These are phyloP conservation scores for Fusarium mundagurra DNA, from an alignment of 2,329 filamentous ascomycete species.

Conservation along the genomic window DNA sequence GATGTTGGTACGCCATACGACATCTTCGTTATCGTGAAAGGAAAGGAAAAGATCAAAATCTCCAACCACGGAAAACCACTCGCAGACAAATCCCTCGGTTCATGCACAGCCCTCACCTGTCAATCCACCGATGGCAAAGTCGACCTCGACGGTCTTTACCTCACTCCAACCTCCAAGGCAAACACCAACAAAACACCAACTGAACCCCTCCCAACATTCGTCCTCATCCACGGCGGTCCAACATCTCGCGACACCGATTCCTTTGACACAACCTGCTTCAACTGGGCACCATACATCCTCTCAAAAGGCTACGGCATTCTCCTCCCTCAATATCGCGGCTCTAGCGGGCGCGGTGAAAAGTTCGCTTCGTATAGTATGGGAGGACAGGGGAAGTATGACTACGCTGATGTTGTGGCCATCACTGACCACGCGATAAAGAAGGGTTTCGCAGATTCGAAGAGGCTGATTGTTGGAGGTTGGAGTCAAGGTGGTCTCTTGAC, in stretches of 20 bases:
- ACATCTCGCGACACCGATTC: slow-evolving; percentile 11
- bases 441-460: slow-evolving; percentile 45
- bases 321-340: slow-evolving; percentile 52
- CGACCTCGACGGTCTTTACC: slow-evolving; percentile 19
- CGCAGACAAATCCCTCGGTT: not conserved
- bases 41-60: not conserved
- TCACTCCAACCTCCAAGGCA: not conserved
- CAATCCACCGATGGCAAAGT: slow-evolving; percentile 19
- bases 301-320: slow-evolving; percentile 51
- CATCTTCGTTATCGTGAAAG: not conserved
- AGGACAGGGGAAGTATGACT: slow-evolving; percentile 48
- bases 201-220: slow-evolving; percentile 16
- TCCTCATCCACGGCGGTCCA: slow-evolving; percentile 26
- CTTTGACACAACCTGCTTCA: slow-evolving; percentile 43
- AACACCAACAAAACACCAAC: not conserved
- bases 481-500: slow-evolving; percentile 52
- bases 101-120: slow-evolving; percentile 10
- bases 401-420: slow-evolving; percentile 49
- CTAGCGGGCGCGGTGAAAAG: slow-evolving; percentile 44
- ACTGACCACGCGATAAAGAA: slow-evolving; percentile 47
- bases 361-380: slow-evolving; percentile 46
- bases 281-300: slow-evolving; percentile 47
- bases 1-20: slow-evolving; percentile 25
- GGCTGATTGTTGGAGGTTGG: slow-evolving; percentile 50
- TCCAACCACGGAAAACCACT: slow-evolving; percentile 16